These are phyloP conservation scores for Chaetomium sp. DNA, from an alignment of 2,329 filamentous ascomycete species.

Conservation along the genomic window DNA sequence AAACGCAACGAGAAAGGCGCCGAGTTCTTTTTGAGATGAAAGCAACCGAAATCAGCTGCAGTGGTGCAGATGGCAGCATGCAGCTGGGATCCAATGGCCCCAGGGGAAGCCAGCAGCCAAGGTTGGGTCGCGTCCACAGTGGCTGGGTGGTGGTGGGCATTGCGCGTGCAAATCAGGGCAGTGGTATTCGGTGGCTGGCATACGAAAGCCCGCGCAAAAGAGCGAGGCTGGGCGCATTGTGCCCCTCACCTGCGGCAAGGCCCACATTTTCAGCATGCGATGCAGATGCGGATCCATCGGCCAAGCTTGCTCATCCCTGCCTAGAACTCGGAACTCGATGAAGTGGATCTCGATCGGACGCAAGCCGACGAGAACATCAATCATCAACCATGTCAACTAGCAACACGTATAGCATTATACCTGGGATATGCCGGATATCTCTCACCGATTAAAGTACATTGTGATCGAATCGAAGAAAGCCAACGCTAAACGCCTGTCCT, in stretches of 20 bases:
- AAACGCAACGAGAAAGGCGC: background rate
- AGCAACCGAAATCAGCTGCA: slow-evolving; percentile 2
- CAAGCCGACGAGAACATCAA: background rate
- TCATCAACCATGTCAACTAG: background rate
- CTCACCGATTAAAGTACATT: background rate
- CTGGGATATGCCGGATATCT: too few relatives aligned
- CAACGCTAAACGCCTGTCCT: background rate
- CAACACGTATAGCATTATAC: background rate
- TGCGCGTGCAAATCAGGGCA: slow-evolving; percentile 23
- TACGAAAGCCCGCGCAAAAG: slow-evolving; percentile 19
- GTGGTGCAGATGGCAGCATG: slow-evolving; percentile 10
- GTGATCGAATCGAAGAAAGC: background rate
- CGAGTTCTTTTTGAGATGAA: background rate
- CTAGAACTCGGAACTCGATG: background rate
- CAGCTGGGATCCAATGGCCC: slow-evolving; percentile 16
- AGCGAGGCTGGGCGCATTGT: slow-evolving; percentile 27
- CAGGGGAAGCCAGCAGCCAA: slow-evolving; percentile 10
- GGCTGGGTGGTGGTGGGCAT: slow-evolving; percentile 24
- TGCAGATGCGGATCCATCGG: background rate
- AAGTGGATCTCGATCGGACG: background rate
- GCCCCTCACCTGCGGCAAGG: slow-evolving; percentile 10
- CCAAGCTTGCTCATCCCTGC: background rate
- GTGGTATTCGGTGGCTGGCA: slow-evolving; percentile 26
- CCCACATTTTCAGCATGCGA: background rate
- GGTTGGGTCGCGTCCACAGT: slow-evolving; percentile 26